Evolutionary conservation across 2,329 filamentous ascomycete species (phyloP), one percentile per base, ranked within the genome.

Genomic region (Trichothecium sympodiale): DNA sequence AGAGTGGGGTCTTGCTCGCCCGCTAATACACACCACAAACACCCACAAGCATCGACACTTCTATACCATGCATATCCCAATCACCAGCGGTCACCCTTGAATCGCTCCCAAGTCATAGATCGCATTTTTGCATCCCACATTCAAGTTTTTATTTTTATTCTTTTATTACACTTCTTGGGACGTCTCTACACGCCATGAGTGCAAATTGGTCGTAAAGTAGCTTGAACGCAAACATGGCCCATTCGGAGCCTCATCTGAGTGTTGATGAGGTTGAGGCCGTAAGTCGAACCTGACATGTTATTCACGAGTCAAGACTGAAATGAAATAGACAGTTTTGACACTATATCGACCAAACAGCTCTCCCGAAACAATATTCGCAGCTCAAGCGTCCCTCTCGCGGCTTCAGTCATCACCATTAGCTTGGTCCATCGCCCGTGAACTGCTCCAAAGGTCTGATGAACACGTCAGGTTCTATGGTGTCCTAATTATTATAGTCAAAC

Each of bases 401-500:
- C 64, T 95, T 14, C 91, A 96, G 53, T 77, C 77, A 46, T 83
- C 85, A 3, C 67, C 79, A 2, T 70, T 84, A 49, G 89, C 87
- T 37, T 98, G 91, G 91, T 71, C 82, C 38, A 69, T 95, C 31
- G 87, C 86, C 15, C 79, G 89, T 50, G 74, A 76, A 35, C 67
- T 96, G 12, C 64, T 95, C 9, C 65, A 65, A 34, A 77, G 75
- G 41, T 62, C 72, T 16, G 77, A 84, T 45, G 73, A 82, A 41
- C 80, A 88, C 48, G 76, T 91, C 46, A 81, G 83, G 44, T 96
- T 96, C 60, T 94, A 94, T 53, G 91, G 86, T 12, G 89, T 88
- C 20, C 69, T 95, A 40, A 96, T 89, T 0, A 81, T 95, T 45
- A 93, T 86, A 34, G 77, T 96, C 48, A 98, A 96, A 61, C 74